A percentile compares a stretch with the other conserved stretches of the same genome.
Evolutionary conservation across 257 asterid species (phyloP).

Genomic region (Nicotiana otophora): DNA sequence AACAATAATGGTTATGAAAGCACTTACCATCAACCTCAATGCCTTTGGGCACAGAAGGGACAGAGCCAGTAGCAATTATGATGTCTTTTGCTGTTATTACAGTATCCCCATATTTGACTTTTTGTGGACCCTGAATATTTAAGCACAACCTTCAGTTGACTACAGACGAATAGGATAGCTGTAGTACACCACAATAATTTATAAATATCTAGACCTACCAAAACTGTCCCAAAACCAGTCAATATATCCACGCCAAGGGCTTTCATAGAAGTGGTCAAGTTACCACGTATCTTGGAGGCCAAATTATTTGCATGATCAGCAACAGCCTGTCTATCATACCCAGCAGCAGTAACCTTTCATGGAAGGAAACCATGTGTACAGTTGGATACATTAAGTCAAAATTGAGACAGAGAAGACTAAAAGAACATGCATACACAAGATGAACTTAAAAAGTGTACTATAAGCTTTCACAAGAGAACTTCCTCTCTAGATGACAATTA

Average conservation of each 20-base stretch:
- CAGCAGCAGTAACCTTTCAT: slow-evolving; percentile 82
- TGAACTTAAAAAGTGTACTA: no score
- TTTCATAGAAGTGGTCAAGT: slow-evolving; percentile 85
- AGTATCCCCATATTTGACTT: slow-evolving; percentile 65
- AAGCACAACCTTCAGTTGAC: not conserved
- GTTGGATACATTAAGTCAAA: not conserved
- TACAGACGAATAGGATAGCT: not conserved
- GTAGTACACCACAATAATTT: not conserved
- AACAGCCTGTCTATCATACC: slow-evolving; percentile 87
- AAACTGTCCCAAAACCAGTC: slow-evolving; percentile 77
- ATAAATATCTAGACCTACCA: slow-evolving; percentile 45
- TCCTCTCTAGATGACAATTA: not conserved
- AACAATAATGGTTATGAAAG: slow-evolving; percentile 15
- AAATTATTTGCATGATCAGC: slow-evolving; percentile 91
- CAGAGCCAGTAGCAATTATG: slow-evolving; percentile 89
- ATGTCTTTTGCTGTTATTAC: slow-evolving; percentile 77
- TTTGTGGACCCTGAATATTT: slow-evolving; percentile 78
- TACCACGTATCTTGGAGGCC: slow-evolving; percentile 82
- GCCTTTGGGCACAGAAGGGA: slow-evolving; percentile 90
- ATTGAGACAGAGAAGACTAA: not conserved
- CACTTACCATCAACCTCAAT: slow-evolving; percentile 88
- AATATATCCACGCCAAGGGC: slow-evolving; percentile 93
- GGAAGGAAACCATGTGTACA: slow-evolving; percentile 3
- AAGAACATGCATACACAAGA: not conserved
- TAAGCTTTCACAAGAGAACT: not conserved